Evolutionary conservation across 1,139 yeast genomes (phyloP).

Genomic region (Candida sanyaensis): DNA sequence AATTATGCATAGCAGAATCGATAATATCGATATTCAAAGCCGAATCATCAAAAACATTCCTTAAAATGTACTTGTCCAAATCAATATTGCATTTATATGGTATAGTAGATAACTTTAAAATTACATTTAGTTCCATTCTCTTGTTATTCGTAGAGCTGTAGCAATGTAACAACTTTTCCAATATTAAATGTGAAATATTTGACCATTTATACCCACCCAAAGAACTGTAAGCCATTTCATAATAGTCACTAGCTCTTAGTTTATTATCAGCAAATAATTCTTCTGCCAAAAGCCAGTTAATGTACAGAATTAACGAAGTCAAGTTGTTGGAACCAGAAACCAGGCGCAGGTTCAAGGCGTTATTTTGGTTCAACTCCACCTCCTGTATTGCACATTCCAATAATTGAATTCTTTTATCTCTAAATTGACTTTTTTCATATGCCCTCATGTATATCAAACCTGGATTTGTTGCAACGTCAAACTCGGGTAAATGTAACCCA

Average conservation of each 20-base stretch:
- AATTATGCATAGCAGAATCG: conserved; percentile 11
- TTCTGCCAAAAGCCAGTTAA: conserved; percentile 54
- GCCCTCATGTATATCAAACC: conserved; percentile 32
- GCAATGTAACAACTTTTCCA: conserved; percentile 15
- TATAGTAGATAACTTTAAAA: conserved; percentile 14
- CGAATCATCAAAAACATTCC: not conserved
- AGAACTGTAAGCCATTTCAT: conserved; percentile 12
- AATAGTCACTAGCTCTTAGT: conserved; percentile 12
- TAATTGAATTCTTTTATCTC: conserved; percentile 22
- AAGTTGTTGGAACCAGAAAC: conserved; percentile 11
- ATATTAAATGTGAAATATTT: conserved; percentile 11
- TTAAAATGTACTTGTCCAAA: not conserved
- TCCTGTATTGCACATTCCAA: conserved; percentile 34
- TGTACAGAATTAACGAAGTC: conserved; percentile 21
- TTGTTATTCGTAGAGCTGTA: conserved; percentile 8
- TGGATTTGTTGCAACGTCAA: conserved; percentile 31
- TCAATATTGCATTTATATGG: conserved; percentile 4
- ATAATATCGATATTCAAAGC: conserved; percentile 10
- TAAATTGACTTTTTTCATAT: conserved; percentile 7
- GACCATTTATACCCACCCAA: conserved; percentile 11
- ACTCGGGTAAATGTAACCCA: conserved; percentile 30
- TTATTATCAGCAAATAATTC: conserved; percentile 19
- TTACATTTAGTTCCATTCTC: conserved; percentile 10
- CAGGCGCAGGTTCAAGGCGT: conserved; percentile 9
- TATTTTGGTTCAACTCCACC: conserved; percentile 16